Conservation (phyloP, 257 asterid genomes). For the Nicotiana sylvestris region DNA sequence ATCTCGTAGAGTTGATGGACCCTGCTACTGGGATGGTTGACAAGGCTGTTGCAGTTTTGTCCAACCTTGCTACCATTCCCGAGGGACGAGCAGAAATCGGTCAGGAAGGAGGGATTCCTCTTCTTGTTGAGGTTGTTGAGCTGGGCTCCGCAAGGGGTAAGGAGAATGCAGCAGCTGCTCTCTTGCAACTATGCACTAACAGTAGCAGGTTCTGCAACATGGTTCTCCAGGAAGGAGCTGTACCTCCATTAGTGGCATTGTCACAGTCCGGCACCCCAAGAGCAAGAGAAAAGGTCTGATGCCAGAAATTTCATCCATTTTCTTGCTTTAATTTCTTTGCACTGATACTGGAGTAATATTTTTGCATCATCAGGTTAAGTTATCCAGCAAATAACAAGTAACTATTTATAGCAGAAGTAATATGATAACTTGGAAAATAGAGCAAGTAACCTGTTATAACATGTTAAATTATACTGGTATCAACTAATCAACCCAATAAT, state of each 20-base stretch:
- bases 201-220: conserved; percentile 61
- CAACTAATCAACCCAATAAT: too few relatives aligned
- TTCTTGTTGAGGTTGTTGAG: conserved; percentile 85
- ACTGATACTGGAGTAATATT: background rate
- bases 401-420: background rate
- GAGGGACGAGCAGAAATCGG: conserved; percentile 76
- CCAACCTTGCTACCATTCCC: conserved; percentile 70
- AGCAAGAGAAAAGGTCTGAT: conserved; percentile 72
- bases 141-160: conserved; percentile 81
- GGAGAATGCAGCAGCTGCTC: conserved; percentile 94
- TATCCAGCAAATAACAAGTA: background rate
- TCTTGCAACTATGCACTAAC: conserved; percentile 72
- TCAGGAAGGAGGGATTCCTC: conserved; percentile 71
- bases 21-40: conserved; percentile 93
- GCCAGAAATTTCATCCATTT: background rate
- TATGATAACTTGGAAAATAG: background rate
- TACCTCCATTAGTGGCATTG: conserved; percentile 80
- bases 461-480: background rate
- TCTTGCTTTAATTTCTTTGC: background rate
- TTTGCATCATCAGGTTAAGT: background rate
- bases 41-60: conserved; percentile 80
- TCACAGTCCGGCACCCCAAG: conserved; percentile 80
- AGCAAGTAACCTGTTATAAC: background rate
- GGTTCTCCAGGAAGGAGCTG: conserved; percentile 81
- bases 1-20: conserved; percentile 84